phyloP scores from a whole-genome alignment of 176 grass and related monocot genomes.

The Carex myosuroides region DNA sequence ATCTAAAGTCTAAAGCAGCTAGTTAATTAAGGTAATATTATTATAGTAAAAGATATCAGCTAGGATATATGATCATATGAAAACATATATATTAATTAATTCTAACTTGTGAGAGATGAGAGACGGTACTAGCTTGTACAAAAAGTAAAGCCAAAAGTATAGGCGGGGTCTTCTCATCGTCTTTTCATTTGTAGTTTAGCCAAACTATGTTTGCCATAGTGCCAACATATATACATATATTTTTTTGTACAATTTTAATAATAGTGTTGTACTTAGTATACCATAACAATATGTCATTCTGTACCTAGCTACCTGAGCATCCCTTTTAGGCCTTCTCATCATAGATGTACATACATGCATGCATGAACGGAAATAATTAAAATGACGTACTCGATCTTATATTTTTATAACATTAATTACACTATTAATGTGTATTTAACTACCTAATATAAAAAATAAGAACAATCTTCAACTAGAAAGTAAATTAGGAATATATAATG shows the following conservation, averaged over 20 bases:
- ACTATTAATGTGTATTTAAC: not conserved
- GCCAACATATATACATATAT: not conserved
- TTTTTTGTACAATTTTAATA: not conserved
- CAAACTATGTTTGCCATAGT: not conserved
- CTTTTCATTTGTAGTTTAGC: constrained; percentile 10
- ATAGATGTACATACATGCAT: not conserved
- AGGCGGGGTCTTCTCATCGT: not conserved
- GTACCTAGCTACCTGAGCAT: not conserved
- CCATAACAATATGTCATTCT: not conserved
- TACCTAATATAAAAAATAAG: not conserved
- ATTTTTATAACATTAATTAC: not conserved
- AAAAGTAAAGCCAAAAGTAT: not conserved
- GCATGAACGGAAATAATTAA: not conserved
- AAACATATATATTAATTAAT: not conserved
- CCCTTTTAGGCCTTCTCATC: not conserved
- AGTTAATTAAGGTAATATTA: too few relatives aligned
- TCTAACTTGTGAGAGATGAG: not conserved
- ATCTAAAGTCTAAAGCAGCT: too few relatives aligned
- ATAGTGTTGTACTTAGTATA: constrained; percentile 3
- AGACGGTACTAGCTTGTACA: not conserved
- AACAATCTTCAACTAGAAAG: too few relatives aligned
- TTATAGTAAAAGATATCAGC: too few relatives aligned
- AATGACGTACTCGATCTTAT: not conserved
- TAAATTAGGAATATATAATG: too few relatives aligned
- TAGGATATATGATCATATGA: too few relatives aligned